phyloP scores from a whole-genome alignment of 176 grass and related monocot species.

The Oryza officinalis region DNA sequence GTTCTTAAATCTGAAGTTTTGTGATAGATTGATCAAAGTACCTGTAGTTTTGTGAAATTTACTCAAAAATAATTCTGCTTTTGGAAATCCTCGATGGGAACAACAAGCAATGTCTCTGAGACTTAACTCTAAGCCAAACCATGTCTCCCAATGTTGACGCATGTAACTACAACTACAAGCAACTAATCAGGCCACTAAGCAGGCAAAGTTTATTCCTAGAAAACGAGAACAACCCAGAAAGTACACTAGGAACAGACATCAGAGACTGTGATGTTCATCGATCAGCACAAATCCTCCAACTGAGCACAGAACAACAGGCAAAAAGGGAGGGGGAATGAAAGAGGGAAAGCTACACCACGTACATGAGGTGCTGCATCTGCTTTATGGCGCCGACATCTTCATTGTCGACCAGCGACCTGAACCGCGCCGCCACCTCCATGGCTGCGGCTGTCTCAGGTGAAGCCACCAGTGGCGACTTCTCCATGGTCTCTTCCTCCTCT shows the following conservation, averaged over 20 bases:
- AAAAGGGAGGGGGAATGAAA: neutral
- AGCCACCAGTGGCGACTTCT: conserved; percentile 14
- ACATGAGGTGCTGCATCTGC: conserved; percentile 77
- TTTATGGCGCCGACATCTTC: conserved; percentile 57
- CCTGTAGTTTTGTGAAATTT: no score
- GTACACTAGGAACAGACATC: neutral
- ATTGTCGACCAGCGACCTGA: conserved; percentile 58
- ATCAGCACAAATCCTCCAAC: neutral
- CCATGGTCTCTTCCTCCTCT: conserved; percentile 12
- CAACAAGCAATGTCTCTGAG: neutral
- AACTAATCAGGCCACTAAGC: neutral
- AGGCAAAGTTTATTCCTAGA: neutral
- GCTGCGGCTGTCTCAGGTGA: conserved; percentile 39
- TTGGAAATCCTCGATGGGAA: neutral
- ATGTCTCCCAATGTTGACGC: neutral
- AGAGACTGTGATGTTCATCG: neutral
- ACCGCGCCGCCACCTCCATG: conserved; percentile 61
- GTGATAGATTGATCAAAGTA: no score
- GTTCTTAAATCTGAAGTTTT: no score
- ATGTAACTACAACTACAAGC: neutral
- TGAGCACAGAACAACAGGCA: neutral
- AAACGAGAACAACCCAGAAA: neutral
- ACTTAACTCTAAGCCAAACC: neutral
- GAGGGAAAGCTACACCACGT: neutral
- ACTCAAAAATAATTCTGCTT: neutral